Evolutionary conservation across 768 basidiomycete species (phyloP), one percentile per base, ranked within the genome.

Genomic region (Boletus vinaceobasis): DNA sequence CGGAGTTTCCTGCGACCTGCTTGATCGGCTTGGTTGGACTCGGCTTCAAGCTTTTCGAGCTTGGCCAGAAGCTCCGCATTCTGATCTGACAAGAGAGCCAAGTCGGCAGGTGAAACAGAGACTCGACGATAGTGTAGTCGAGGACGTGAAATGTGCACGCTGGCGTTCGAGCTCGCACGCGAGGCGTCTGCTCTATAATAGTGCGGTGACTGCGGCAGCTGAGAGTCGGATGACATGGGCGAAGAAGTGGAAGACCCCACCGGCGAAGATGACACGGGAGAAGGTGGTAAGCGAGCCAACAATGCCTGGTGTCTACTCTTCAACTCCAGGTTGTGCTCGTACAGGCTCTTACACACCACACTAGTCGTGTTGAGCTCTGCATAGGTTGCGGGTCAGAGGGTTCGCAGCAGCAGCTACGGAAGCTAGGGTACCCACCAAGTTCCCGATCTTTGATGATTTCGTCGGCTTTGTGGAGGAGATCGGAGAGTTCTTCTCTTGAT

Each of bases 51-150:
- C 56, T 79, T 79, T 70, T 92, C 87, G 6, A 94, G 77, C 59
- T 90, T 90, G 26, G 78, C 71, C 5, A 89, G 72, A 15, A 94
- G 83, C 58, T 93, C 90, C 0, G 85, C 83, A 62, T 94, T 94
- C 71, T 94, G 90, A 63, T 90, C 88, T 1, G 88, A 81, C 40
- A 93, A 81, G 7, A 80, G 75, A 3, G 84, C 81, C 27, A 93
- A 77, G 54, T 91, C 89, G 15, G 79, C 73, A 2, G 84, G 83
- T 4, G 86, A 83, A 51, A 88, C 80, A 43, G 87, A 84, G 42
- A 87, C 78, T 47, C 80, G 77, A 38, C 65, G 62, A 39, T 54
- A 60, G 50, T 64, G 68, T 53, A 49, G 43, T 70, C 61, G 47
- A 62, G 61, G n/a, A 57, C 65, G 57, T 48, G 66, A n/a, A 60